Evolutionary conservation across 805 yeast species (phyloP), one percentile per base, ranked within the genome.

Genomic region (Metschnikowia gelsemii): DNA sequence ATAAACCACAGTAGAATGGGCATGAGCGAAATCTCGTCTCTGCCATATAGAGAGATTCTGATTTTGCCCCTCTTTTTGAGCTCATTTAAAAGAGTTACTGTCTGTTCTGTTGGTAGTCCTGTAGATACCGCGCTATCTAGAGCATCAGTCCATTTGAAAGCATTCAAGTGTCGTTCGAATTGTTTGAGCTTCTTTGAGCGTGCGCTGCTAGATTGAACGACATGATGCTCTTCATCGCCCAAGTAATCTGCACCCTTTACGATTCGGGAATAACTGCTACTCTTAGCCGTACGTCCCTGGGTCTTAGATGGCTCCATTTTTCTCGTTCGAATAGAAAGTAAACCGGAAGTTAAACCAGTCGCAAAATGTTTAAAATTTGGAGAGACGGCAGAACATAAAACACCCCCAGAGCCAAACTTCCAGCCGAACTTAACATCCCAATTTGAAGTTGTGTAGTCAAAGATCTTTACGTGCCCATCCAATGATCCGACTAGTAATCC

Each of bases 381-480:
- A 7, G 96, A 87, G 8, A 87, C 84, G 11, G 90, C 98, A 59
- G 96, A 82, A 54, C 87, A 74, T 52, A 93, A 70, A 0, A 93
- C 96, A 28, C 96, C 95, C 18, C 91, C 88, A 38, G 66, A 58
- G 25, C 96, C 96, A 58, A 86, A 91, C 64, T 90, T 91, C 97
- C 98, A 91, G 35, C 97, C 97, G 60, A 89, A 91, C 61, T 84
- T 87, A 46, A 91, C 96, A 46, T 84, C 85, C 87, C 91, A 90
- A 53, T 78, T 76, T 29, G 77, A 58, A 17, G 83, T 76, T 20
- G 76, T 66, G 27, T 87, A 78, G 62, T 90, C 97, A 61, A 91
- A 87, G 32, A 90, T 90, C 64, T 93, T 93, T 45, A 93, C 96
- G 63, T 93, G 99, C 16, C 99, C 99, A 65, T 93, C 99, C 43